Evolutionary conservation across 306 rosid species (phyloP), one percentile per base, ranked within the genome.

Genomic region (Citrullus mucosospermus): DNA sequence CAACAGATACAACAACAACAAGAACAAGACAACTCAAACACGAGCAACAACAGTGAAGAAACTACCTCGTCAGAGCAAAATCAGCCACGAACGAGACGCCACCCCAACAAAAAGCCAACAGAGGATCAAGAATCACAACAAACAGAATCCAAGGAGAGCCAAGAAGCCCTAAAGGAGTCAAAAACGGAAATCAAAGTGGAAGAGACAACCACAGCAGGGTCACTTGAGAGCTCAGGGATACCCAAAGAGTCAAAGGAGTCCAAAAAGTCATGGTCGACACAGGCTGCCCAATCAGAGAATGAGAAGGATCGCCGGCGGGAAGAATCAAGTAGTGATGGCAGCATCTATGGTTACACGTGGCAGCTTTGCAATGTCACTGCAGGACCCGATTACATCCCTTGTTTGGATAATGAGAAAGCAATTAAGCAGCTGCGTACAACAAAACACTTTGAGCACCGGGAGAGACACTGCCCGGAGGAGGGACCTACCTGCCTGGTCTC

Each of bases 381-480:
- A 1, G 91, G 90, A 53, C 39, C 90, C 2, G 98, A 95, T 85
- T 95, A 85, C 62, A 92, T 92, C 60, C 98, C 99, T 1, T 95
- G 99, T 88, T 85, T 95, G 90, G 99, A 95, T 84, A 92, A 92
- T 43, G 90, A 85, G 82, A 85, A 90, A 69, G 93, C 98, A 6
- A 2, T 92, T 8, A 91, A 81, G 73, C 41, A 79, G 58, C 67
- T 95, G 58, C 90, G 62, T 0, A 71, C 78, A 2, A 91, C 91
- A 32, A 85, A 43, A 57, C 99, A 88, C 84, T 95, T 86, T 62
- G 85, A 95, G 81, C 99, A 92, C 79, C 83, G 98, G 22, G 99
- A 95, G 85, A 82, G 99, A 58, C 99, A 95, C 80, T 95, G 98
- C 67, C 97, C 96, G 1, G 84, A 85, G 82, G 90, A 88, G 3